Base-by-base conservation (phyloP, 495 filamentous ascomycete genomes). In the Cercophora scortea region DNA sequence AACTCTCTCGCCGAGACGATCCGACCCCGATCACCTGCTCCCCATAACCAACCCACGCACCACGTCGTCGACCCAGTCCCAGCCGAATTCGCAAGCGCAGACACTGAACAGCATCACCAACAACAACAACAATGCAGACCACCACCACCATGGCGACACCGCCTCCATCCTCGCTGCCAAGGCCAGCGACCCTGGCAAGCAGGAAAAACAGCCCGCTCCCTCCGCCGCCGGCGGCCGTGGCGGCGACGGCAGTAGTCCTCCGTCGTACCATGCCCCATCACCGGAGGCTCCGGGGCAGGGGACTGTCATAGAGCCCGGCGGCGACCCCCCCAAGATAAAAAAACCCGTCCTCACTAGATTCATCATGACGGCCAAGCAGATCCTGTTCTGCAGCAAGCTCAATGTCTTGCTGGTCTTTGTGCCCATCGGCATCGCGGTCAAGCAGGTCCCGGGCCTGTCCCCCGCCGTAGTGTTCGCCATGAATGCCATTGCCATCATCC, bases 401-500 rank as follows among this genome's bases (percentile, higher is more conserved):
- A 93, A 95, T 67, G 48, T 86, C 38, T 76, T 93, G 55, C 70
- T 93, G 58, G 69, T 92, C 32, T 90, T 90, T 64, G 88, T 93
- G 7, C 89, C 89, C 1, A 71, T 85, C 49, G 89, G 88, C 52
- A 91, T 95, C 57, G 78, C 75, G 51, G 73, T 82, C 39, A 69
- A 82, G 59, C 78, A 79, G 18, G 72, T 74, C 12, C 58, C 66
- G 8, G 54, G 56, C 44, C 16, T 43, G 16, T 41, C 52, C n/a
- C 61, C 63, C 9, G 71, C 62, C 25, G 51, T 71, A 44, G 55
- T 89, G 39, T 94, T 92, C 66, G 82, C 83, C 38, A 79, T 91
- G 75, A 94, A 94, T 63, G 87, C 88, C 15, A 72, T 93, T 53
- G 89, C 89, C 49, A 90, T 94, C 67, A 82, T 94, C 52, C 89